Evolutionary conservation across 1,284 basidiomycete genomes (phyloP).

Genomic region (Boletus sp.): DNA sequence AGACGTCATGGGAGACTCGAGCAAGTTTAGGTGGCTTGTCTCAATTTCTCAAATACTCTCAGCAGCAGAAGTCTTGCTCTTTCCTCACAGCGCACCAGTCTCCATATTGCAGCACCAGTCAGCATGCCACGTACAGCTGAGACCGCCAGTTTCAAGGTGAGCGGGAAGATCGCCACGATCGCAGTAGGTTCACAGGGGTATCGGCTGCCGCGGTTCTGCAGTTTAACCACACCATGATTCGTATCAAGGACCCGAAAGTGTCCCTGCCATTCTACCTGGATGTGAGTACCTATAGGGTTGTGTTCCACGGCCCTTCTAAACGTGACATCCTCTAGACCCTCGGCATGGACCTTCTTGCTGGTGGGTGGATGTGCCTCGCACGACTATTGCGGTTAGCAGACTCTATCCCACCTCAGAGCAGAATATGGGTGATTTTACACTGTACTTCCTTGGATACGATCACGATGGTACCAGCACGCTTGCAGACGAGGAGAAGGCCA

Average conservation of each 20-base stretch:
- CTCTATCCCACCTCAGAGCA: conserved; percentile 37
- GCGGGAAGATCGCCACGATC: not conserved
- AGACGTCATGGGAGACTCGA: not conserved
- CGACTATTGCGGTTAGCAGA: not conserved
- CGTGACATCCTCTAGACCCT: conserved; percentile 46
- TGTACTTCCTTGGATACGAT: conserved; percentile 82
- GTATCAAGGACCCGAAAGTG: conserved; percentile 83
- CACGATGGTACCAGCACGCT: conserved; percentile 45
- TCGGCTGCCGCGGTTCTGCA: conserved; percentile 31
- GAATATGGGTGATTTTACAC: conserved; percentile 58
- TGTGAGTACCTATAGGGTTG: conserved; percentile 32
- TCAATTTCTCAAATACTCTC: conserved; percentile 2
- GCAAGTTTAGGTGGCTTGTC: not conserved
- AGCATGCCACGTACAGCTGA: conserved; percentile 62
- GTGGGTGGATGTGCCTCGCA: conserved; percentile 33
- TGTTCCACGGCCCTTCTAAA: conserved; percentile 2
- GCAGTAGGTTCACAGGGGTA: conserved; percentile 1
- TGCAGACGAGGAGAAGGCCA: conserved; percentile 46
- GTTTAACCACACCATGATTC: conserved; percentile 91
- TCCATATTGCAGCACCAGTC: conserved; percentile 13
- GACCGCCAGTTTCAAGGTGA: conserved; percentile 63
- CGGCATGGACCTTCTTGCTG: conserved; percentile 82
- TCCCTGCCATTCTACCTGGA: conserved; percentile 77
- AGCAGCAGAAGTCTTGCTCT: not conserved
- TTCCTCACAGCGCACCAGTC: not conserved